Evolutionary conservation across 2,329 filamentous ascomycete genomes (phyloP), one percentile per base, ranked within the genome.

Genomic region (Metarhizium rileyi): DNA sequence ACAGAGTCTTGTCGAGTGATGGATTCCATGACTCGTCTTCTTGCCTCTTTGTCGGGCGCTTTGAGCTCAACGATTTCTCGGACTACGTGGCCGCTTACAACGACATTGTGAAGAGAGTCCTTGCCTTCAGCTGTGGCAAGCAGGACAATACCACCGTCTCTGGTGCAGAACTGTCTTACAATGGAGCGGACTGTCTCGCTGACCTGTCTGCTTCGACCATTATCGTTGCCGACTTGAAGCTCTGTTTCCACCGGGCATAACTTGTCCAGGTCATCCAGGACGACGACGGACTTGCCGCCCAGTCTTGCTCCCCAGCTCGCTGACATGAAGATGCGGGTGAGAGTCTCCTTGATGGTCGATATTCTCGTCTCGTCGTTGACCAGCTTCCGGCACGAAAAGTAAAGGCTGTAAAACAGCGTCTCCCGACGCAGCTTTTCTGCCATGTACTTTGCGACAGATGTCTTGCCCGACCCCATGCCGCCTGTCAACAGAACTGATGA

Each of bases 191-290:
- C 77, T 1, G 89, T 81, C 66, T 98, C 93, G 62, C 90, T 95
- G 50, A 96, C 81, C 59, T 97, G 90, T 30, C 90, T 81, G 63
- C 90, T 97, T 55, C 91, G 81, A 18, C 88, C 88, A 61, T 98
- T 97, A 57, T 97, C 90, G 52, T 90, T 90, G 53, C 89, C 89
- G 4, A 95, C 87, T 66, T 96, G 89, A 12, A 98, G 75, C 64
- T 98, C 93, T 0, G 90, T 96, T 67, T 98, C 94, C 1, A 84
- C 85, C 0, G 93, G 91, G 62, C 91, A 97, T 1, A 98, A 74
- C 60, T 88, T 89, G 66, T 98, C 93, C 6, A 98, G 70, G 60
- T 98, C 93, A 61, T 98, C 93, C 2, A 98, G 73, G 45, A 98
- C 81, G 20, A 98, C 87, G 3, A 97, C 65, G 0, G 90, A 80